Evolutionary conservation across 768 basidiomycete species (phyloP), one percentile per base, ranked within the genome.

Genomic region (Coprinopsis cinerea): DNA sequence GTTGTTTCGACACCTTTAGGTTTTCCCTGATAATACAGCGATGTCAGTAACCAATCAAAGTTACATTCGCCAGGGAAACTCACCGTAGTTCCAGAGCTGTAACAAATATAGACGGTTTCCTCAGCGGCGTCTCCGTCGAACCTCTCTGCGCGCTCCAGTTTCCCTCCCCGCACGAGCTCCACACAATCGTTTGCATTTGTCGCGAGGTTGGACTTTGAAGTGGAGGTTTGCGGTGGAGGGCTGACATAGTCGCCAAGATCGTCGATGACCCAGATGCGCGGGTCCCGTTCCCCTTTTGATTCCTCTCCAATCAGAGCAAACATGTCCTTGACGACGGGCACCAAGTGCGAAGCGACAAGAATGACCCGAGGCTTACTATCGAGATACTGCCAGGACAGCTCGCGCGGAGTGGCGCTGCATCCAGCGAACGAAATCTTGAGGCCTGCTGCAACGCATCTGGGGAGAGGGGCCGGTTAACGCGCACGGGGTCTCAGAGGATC

Each of bases 31-130:
- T 23, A 13, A 20, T 18, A 14, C 18, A 32, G 25, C 15, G 9
- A 20, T 18, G 23, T 48, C 11, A 28, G 15, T 18, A 27, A 20
- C 27, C 35, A 22, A 22, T 9, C 22, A n/a, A 30, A 28, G 36
- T 18, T 22, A n/a, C 1, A 27, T 6, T 15, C 11, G 4, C 30
- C 7, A 32, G 30, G 30, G 9, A 32, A 11, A 53, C 53, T 17
- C 42, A 57, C 53, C 0, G 79, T 83, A 4, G 83, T 85, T 5
- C 83, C 83, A 24, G 59, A 61, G 40, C 56, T 59, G 41, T 63
- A 65, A 43, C 64, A 65, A 5, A 65, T 48, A 47, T 54, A 61
- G 6, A 40, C 49, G 1, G 61, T 61, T 28, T 63, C 62, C 44
- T 61, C 44, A 10, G 54, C 56, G 30, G 36, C 11, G 0, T 51